These are phyloP conservation scores for Rhodotorula kratochvilovae DNA, from an alignment of 768 basidiomycete species.

Conservation along the genomic window DNA sequence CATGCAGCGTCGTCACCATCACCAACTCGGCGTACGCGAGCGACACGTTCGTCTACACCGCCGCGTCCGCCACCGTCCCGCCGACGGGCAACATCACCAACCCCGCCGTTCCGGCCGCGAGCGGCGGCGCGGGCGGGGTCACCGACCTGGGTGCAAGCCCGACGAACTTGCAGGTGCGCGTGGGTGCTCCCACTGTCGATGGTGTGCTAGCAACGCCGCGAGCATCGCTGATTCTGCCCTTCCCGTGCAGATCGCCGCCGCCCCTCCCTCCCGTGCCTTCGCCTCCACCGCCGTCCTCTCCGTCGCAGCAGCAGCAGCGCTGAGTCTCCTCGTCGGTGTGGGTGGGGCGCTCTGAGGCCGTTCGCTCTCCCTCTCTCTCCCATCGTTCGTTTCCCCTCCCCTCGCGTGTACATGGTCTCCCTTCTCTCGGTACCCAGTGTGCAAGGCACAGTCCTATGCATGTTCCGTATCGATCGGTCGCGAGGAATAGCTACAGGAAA, in stretches of 20 bases:
- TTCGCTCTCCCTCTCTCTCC: too few species aligned
- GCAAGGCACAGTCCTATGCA: too few species aligned
- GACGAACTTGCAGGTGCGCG: slow-evolving; percentile 20
- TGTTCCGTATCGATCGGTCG: not conserved
- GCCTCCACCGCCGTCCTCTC: not conserved
- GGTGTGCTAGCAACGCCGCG: too few species aligned
- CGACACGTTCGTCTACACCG: slow-evolving; percentile 27
- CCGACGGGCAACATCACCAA: slow-evolving; percentile 32
- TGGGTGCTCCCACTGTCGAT: too few species aligned
- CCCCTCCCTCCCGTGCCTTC: not conserved
- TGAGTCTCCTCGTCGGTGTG: not conserved
- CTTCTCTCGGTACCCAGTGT: too few species aligned
- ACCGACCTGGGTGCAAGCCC: slow-evolving; percentile 7
- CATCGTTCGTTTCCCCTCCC: too few species aligned
- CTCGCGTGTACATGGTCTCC: too few species aligned
- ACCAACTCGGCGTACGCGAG: slow-evolving; percentile 4
- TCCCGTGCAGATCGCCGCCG: not conserved
- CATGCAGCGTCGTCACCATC: slow-evolving; percentile 11
- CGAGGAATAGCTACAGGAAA: not conserved
- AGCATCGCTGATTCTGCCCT: too few species aligned
- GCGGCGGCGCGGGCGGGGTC: slow-evolving; percentile 9
- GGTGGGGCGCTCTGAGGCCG: too few species aligned
- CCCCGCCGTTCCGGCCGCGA: not conserved
- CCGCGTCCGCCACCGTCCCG: slow-evolving; percentile 8
- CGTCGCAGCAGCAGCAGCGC: not conserved